Evolutionary conservation across 192 early-diverging fungal species (phyloP), one percentile per base, ranked within the genome.

Genomic region (Piromyces sp.): DNA sequence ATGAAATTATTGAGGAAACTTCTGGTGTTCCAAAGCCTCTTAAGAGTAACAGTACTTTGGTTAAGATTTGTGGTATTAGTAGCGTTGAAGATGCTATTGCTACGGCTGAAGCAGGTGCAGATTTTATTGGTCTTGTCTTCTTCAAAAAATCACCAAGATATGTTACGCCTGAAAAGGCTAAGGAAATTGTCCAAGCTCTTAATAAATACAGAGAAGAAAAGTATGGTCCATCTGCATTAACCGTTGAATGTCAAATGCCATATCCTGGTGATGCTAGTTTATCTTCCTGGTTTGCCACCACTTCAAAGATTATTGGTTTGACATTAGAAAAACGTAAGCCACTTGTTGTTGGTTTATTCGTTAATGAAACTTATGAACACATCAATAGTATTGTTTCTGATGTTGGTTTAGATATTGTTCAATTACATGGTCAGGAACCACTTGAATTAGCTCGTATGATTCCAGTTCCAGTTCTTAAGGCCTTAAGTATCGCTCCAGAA

Each of bases 101-200:
- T 31, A 95, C 95, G 11, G 89, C 93, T 0, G 85, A 91, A 30
- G 87, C 91, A 0, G 95, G 96, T 0, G 95, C 96, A 11, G 94
- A 98, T 84, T 89, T 98, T 30, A 91, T 99, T 81, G 97, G 98
- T 4, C 89, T 99, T 83, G 98, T 98, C 79, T 97, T 98, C 90
- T 96, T 94, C 13, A 82, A 87, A 31, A 90, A 92, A 19, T 94
- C 94, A 6, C 92, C 92, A 78, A 91, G 98, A 29, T 88, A 93
- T 81, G 93, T 99, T 17, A 87, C 88, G 28, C 38, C 92, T 15
- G 88, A 86, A 13, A 85, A 79, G 0, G 96, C 95, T 0, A 86
- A 90, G 30, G 87, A 86, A 79, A 96, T 99, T 85, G 92, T 95
- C 28, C 83, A 86, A 29, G 91, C 90, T 19, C 89, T 98, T 30